Evolutionary conservation across 169 alveolate genomes (phyloP).

Genomic region (Plasmodium coatneyi): DNA sequence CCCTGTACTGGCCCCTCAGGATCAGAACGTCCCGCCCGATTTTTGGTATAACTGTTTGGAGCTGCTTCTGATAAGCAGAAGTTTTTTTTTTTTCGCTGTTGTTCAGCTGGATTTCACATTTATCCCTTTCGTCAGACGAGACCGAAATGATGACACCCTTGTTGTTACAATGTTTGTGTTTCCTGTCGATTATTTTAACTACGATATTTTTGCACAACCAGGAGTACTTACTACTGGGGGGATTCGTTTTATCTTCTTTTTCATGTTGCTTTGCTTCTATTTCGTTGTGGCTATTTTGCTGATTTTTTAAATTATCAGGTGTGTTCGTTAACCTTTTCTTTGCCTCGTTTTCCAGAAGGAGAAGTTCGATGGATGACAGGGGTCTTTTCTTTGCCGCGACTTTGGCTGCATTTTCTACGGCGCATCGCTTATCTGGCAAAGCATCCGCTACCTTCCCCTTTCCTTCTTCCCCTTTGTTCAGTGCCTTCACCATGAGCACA

Average conservation of each 20-base stretch:
- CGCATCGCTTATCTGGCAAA: background rate
- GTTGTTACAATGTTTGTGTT: constrained; percentile 30
- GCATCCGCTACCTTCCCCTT: background rate
- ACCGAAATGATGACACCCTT: constrained; percentile 49
- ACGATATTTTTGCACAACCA: constrained; percentile 61
- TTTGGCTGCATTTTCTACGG: background rate
- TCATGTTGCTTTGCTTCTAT: background rate
- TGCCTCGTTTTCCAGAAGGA: constrained; percentile 63
- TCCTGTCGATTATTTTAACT: constrained; percentile 63
- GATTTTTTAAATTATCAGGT: background rate
- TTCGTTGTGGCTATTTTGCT: background rate
- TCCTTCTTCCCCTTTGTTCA: background rate
- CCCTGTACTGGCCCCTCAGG: constrained; percentile 41
- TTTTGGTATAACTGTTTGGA: constrained; percentile 69
- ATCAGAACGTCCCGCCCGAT: constrained; percentile 41
- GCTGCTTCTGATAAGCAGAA: constrained; percentile 39
- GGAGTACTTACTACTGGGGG: background rate
- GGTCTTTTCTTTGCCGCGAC: constrained; percentile 38
- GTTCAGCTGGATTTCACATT: constrained; percentile 53
- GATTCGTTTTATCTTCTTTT: background rate
- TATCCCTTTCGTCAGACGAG: constrained; percentile 5
- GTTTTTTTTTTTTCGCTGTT: constrained; percentile 9
- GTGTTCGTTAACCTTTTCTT: constrained; percentile 26
- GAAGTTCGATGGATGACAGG: constrained; percentile 36
- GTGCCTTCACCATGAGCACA: background rate